A percentile compares a stretch with the other conserved stretches of the same genome.
phyloP scores from a whole-genome alignment of 129 eudicot genomes.

The Kitagawia praeruptora region DNA sequence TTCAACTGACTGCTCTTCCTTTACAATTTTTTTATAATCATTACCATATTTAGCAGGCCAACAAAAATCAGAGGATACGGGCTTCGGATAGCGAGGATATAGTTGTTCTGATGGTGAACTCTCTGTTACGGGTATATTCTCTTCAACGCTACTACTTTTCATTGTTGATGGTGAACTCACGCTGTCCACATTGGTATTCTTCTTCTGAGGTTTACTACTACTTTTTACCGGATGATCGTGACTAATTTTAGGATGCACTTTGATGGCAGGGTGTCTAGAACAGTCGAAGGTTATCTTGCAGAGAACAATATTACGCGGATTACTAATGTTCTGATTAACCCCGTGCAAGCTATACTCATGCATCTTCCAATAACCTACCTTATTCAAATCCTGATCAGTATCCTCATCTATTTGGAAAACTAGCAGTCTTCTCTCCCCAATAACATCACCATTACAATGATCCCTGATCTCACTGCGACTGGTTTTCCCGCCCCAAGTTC shows the following conservation, averaged over 20 bases:
- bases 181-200: neutral
- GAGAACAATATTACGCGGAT: neutral
- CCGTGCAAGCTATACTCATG: neutral
- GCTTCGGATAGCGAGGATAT: too few species aligned
- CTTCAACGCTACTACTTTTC: too few species aligned
- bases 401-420: neutral
- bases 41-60: neutral
- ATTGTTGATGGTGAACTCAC: neutral
- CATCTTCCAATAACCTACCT: neutral
- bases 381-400: neutral
- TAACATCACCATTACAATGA: neutral
- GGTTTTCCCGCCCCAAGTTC: neutral
- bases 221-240: neutral
- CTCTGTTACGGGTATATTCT: too few species aligned
- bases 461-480: neutral
- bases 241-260: too few species aligned
- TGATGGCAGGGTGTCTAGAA: neutral
- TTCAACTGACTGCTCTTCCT: neutral
- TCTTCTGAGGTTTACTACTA: neutral
- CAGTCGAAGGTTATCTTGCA: neutral
- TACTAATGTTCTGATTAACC: neutral
- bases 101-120: too few species aligned
- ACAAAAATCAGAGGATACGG: too few species aligned
- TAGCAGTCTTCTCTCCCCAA: neutral
- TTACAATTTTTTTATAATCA: too few species aligned